phyloP scores from a whole-genome alignment of 139 green algal genomes.

The Chlamydomonas sp. region DNA sequence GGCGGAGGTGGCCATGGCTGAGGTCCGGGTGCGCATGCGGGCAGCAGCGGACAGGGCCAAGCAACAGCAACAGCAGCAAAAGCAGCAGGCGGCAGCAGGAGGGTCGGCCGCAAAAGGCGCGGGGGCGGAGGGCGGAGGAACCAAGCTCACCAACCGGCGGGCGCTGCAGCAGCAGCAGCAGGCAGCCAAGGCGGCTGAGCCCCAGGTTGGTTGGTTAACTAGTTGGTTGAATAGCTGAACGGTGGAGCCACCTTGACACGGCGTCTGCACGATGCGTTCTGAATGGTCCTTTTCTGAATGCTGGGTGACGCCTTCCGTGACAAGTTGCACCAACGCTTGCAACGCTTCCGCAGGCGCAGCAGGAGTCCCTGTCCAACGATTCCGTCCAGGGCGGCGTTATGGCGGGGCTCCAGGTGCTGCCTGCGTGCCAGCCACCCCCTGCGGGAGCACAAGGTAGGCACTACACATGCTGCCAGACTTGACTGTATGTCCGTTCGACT shows the following conservation, averaged over 20 bases:
- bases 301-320: too few species aligned
- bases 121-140: too few species aligned
- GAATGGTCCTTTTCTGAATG: too few species aligned
- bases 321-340: too few species aligned
- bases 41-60: not conserved
- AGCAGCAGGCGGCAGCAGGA: slow-evolving; percentile 4
- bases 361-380: not conserved
- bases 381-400: slow-evolving; percentile 1
- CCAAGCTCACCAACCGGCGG: not conserved
- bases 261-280: too few species aligned
- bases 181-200: too few species aligned
- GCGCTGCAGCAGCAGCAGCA: not conserved
- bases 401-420: slow-evolving; percentile 6
- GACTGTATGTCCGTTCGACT: too few species aligned
- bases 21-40: not conserved
- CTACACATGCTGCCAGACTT: too few species aligned
- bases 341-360: not conserved
- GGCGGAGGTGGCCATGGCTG: slow-evolving; percentile 52
- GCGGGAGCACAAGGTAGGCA: not conserved
- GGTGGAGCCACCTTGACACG: too few species aligned
- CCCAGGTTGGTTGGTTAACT: too few species aligned
- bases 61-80: not conserved
- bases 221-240: too few species aligned
- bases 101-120: not conserved
- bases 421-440: slow-evolving; percentile 3